A percentile compares a stretch with the other conserved stretches of the same genome.
These are phyloP conservation scores for Candolleomyces eurysporus DNA, from an alignment of 768 basidiomycete genomes.

Conservation along the genomic window DNA sequence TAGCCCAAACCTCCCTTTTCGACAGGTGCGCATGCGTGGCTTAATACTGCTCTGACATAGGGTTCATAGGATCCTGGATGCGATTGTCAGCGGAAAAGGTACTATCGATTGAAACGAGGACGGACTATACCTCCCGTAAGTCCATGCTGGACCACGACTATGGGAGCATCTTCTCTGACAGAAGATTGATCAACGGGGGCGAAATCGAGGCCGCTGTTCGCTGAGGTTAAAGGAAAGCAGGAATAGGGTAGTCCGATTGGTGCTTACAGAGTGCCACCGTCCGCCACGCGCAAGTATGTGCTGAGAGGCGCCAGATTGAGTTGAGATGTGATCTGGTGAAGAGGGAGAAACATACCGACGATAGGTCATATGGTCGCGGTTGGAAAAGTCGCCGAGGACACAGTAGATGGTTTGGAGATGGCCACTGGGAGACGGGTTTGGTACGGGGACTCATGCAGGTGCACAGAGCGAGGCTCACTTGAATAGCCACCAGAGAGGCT, in stretches of 20 bases:
- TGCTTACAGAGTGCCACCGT: conserved; percentile 65
- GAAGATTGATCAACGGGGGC: conserved; percentile 43
- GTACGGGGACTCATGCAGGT: neutral
- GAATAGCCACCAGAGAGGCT: conserved; percentile 49
- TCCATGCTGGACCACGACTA: conserved; percentile 60
- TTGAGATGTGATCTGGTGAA: neutral
- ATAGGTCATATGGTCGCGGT: conserved; percentile 53
- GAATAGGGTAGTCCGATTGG: conserved; percentile 1
- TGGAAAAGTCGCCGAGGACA: conserved; percentile 59
- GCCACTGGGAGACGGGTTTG: conserved; percentile 38
- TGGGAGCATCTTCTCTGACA: conserved; percentile 41
- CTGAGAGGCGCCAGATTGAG: conserved; percentile 19
- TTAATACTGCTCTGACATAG: conserved; percentile 82
- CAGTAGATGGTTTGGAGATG: conserved; percentile 65
- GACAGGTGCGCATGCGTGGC: conserved; percentile 66
- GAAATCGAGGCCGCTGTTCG: conserved; percentile 62
- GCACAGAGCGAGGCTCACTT: conserved; percentile 30
- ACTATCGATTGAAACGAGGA: neutral
- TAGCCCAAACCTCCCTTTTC: conserved; percentile 87
- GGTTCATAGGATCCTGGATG: conserved; percentile 81
- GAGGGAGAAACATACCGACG: conserved; percentile 38
- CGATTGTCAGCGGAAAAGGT: neutral
- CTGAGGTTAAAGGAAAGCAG: conserved; percentile 4
- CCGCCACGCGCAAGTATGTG: conserved; percentile 48
- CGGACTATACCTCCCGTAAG: conserved; percentile 44